A percentile compares a stretch with the other conserved stretches of the same genome.
Conservation (phyloP, 495 filamentous ascomycete genomes). For the Cercophora samala region DNA sequence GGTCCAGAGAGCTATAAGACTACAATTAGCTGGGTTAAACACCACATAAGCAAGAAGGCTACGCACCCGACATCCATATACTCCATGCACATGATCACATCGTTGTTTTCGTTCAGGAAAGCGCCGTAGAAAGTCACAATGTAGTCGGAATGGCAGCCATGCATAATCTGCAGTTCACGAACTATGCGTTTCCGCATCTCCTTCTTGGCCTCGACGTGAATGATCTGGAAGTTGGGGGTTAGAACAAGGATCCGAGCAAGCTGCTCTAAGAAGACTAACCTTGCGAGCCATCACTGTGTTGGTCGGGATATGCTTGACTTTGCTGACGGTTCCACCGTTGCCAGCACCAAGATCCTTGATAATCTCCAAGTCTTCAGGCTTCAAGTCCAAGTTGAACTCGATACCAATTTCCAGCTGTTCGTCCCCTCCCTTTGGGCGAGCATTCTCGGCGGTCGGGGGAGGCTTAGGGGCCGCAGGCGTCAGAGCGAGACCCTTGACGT, state of each 20-base stretch:
- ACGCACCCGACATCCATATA: conserved; percentile 98
- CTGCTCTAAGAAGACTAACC: conserved; percentile 49
- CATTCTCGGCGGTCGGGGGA: conserved; percentile 41
- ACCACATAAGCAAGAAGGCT: not conserved
- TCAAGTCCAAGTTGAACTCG: conserved; percentile 89
- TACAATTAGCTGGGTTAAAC: conserved; percentile 35
- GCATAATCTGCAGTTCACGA: conserved; percentile 94
- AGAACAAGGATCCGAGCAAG: not conserved
- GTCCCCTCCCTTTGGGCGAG: conserved; percentile 59
- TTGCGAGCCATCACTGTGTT: conserved; percentile 97
- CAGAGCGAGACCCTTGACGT: conserved; percentile 90
- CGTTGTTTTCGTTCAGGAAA: conserved; percentile 90
- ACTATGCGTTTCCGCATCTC: conserved; percentile 95
- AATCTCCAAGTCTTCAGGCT: conserved; percentile 86
- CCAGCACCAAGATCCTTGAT: conserved; percentile 93
- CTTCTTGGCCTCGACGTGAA: conserved; percentile 96
- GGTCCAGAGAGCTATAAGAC: conserved; percentile 74
- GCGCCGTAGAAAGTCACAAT: conserved; percentile 98
- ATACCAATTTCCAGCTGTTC: conserved; percentile 89
- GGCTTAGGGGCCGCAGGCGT: conserved; percentile 60
- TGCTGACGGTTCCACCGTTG: conserved; percentile 96
- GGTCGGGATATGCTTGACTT: conserved; percentile 91
- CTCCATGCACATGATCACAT: conserved; percentile 99
- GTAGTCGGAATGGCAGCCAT: conserved; percentile 92
- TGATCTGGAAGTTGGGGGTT: conserved; percentile 60